Evolutionary conservation across 2,329 filamentous ascomycete genomes (phyloP), one percentile per base, ranked within the genome.

Genomic region (Gliomastix tumulicola): DNA sequence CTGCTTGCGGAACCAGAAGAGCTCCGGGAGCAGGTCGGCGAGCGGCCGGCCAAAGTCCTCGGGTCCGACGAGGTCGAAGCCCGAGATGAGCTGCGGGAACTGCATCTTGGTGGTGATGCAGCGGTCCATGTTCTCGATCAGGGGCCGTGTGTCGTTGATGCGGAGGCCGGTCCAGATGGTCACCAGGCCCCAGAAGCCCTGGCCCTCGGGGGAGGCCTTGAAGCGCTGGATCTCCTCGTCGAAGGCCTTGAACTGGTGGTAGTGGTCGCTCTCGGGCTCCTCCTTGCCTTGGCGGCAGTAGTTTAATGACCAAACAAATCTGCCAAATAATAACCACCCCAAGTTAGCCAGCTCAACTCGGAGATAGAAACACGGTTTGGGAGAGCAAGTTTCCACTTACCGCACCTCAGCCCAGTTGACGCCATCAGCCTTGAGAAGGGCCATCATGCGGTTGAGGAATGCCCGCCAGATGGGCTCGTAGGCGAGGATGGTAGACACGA

Each of bases 1-100:
- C 49, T 83, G 77, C 58, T 90, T 89, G 45, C 82, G 81, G 71
- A 97, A 96, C 88, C 88, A 96, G 59, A 96, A 90, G 1, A 97
- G 66, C 51, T 94, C 79, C 0, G 89, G 88, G 0, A 90, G 72
- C 4, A 94, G 64, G 46, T 92, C 84, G 21, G 74, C 70, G 19
- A 96, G 74, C 0, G 88, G 73, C 11, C 85, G 76, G 2, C 88
- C 89, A 2, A 72, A 57, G 52, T 94, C 85, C 65, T 96, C 90
- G 57, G 90, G 84, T 0, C 88, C 89, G 6, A 95, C 88, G 9
- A 96, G 64, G 58, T 97, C 90, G 59, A 88, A 96, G 10, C 90
- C 90, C 19, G 84, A 80, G 48, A 96, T 78, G 7, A 94, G 69
- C 34, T 88, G 70, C 1, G 90, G 87, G 54, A 83, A 89, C 21